Evolutionary conservation across 1,139 yeast genomes (phyloP), one percentile per base, ranked within the genome.

Genomic region (Yamadazyma taylorii): DNA sequence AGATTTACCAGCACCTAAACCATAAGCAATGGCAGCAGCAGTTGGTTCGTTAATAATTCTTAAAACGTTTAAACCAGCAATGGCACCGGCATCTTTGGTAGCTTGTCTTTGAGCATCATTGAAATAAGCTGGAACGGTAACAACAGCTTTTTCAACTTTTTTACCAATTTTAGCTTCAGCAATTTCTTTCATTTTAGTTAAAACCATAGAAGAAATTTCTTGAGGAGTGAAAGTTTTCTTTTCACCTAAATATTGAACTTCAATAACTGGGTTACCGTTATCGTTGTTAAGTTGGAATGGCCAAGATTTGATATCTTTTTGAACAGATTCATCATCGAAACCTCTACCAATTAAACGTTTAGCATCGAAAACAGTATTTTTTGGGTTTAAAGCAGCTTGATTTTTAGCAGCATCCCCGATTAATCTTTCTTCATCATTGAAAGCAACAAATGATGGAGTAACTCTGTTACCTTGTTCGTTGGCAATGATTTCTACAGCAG

Each of bases 361-460:
- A 62, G 96, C 96, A 65, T 89, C 97, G 74, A 89, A 89, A 61
- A 89, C 95, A 58, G 97, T 89, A 85, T 89, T 88, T 62, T 69
- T 75, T 73, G 96, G 96, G 89, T 89, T 88, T 74, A 88, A 77
- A 66, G 96, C 96, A 66, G 96, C 96, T 78, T 89, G 97, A 75
- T 89, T 89, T 87, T 89, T 89, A 66, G 97, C 97, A 62, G 96
- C 96, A 76, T 90, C 97, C 79, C 97, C 97, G 64, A 90, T 88
- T 66, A 90, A 81, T 81, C 97, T 86, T 79, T 88, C 97, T 75
- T 86, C 88, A 65, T 86, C 86, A 60, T 95, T 87, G 87, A 89
- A 89, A 53, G 96, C 97, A 66, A 89, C 96, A 79, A 87, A 89
- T 50, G 96, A 89, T 65, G 97, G 97, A 57, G 97, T 89, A 66